Percentiles rank a stretch among this genome's conserved stretches.
These are phyloP conservation scores for Fusarium sambucinum DNA, from an alignment of 2,329 filamentous ascomycete genomes.

Conservation along the genomic window DNA sequence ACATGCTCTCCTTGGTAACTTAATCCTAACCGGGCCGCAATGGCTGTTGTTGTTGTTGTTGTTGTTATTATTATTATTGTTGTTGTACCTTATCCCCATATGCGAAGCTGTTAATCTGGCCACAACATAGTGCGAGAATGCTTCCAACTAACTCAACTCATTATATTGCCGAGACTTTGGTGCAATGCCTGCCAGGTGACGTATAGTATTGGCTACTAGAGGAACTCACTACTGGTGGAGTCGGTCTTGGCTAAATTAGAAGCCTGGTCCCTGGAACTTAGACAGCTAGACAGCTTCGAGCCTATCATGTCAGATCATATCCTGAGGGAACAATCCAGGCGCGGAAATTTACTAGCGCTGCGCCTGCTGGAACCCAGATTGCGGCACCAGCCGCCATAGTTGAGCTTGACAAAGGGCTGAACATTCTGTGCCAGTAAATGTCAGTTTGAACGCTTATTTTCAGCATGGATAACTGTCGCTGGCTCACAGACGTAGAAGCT, in stretches of 20 bases:
- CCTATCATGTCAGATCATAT: constrained; percentile 48
- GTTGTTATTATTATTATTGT: too few relatives aligned
- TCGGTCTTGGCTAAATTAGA: constrained; percentile 22
- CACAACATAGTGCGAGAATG: constrained; percentile 11
- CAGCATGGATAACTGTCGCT: neutral
- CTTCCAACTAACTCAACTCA: constrained; percentile 12
- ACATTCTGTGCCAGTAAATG: constrained; percentile 1
- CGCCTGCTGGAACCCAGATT: constrained; percentile 33
- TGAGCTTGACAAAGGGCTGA: constrained; percentile 35
- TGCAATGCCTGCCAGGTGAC: constrained; percentile 38
- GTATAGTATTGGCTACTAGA: constrained; percentile 30
- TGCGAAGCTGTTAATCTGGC: constrained; percentile 27
- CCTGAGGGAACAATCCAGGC: constrained; percentile 35
- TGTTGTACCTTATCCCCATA: constrained; percentile 24
- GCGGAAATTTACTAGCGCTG: constrained; percentile 44
- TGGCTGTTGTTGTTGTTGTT: constrained; percentile 22
- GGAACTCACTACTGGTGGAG: constrained; percentile 23
- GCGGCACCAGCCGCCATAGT: constrained; percentile 37
- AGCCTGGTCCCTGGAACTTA: constrained; percentile 30
- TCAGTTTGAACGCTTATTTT: neutral
- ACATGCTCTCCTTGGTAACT: constrained; percentile 19
- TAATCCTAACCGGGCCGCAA: constrained; percentile 18
- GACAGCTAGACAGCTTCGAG: constrained; percentile 2
- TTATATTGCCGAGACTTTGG: constrained; percentile 28
- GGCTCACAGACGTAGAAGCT: neutral